Percentiles rank a stretch among this genome's conserved stretches.
Evolutionary conservation across 2,329 filamentous ascomycete species (phyloP).

Genomic region (Colletotrichum sp.): DNA sequence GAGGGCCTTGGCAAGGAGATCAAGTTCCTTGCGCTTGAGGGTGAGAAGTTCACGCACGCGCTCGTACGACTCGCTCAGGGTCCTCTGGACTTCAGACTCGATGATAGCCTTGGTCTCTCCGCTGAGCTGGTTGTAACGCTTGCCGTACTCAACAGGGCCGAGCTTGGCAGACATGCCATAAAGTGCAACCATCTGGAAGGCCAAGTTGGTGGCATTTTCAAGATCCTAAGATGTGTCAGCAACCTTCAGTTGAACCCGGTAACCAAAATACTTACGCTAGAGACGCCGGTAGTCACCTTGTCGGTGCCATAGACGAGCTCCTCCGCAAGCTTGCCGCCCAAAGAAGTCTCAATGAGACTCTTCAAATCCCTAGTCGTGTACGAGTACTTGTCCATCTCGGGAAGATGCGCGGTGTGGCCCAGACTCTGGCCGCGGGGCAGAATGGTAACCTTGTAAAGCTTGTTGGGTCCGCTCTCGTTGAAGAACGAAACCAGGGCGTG

Average conservation of each 20-base stretch:
- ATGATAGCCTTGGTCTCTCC: slow-evolving; percentile 86
- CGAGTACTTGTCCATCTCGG: slow-evolving; percentile 91
- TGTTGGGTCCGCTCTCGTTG: slow-evolving; percentile 71
- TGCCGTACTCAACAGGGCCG: slow-evolving; percentile 87
- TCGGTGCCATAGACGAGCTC: slow-evolving; percentile 92
- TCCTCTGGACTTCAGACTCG: slow-evolving; percentile 83
- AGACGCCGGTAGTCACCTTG: slow-evolving; percentile 88
- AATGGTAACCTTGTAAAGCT: slow-evolving; percentile 96
- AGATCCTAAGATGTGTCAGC: slow-evolving; percentile 69
- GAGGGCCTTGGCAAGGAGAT: slow-evolving; percentile 84
- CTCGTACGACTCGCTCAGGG: slow-evolving; percentile 80
- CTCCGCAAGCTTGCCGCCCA: slow-evolving; percentile 89
- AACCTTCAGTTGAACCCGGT: not conserved
- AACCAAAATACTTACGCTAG: slow-evolving; percentile 61
- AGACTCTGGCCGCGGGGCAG: slow-evolving; percentile 87
- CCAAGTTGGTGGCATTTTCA: slow-evolving; percentile 77
- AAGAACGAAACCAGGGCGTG: slow-evolving; percentile 91
- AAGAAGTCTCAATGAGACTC: slow-evolving; percentile 76
- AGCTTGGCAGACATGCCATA: slow-evolving; percentile 89
- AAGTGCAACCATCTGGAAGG: slow-evolving; percentile 85
- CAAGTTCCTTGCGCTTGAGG: slow-evolving; percentile 81
- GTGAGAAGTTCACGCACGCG: slow-evolving; percentile 75
- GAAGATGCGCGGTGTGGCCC: slow-evolving; percentile 86
- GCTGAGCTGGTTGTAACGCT: slow-evolving; percentile 81
- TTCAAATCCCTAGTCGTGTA: slow-evolving; percentile 84